These are phyloP conservation scores for Penicillium sp. DNA, from an alignment of 2,329 filamentous ascomycete species.

Conservation along the genomic window DNA sequence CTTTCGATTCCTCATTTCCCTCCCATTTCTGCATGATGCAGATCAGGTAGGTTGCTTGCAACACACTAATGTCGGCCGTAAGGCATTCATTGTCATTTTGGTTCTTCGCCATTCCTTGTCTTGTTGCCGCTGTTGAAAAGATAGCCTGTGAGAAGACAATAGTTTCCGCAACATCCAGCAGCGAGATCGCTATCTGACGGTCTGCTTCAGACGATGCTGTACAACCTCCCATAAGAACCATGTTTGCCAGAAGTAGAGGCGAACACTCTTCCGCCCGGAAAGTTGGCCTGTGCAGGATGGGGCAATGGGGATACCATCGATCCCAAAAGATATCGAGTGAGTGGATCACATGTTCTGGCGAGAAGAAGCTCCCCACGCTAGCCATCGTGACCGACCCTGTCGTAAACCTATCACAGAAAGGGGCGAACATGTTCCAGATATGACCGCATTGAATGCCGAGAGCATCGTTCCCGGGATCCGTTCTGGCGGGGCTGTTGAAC, in stretches of 20 bases:
- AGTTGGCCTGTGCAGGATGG: not conserved
- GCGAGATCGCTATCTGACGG: not conserved
- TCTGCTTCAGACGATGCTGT: not conserved
- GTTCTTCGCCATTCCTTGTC: too few relatives aligned
- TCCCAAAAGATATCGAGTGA: constrained; percentile 1
- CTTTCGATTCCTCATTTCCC: not conserved
- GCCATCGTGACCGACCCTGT: too few relatives aligned
- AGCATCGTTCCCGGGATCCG: too few relatives aligned
- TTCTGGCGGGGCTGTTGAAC: too few relatives aligned
- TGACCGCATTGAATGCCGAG: too few relatives aligned
- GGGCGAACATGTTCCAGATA: too few relatives aligned
- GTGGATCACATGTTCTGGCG: not conserved
- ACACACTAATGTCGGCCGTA: too few relatives aligned
- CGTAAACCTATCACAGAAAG: too few relatives aligned
- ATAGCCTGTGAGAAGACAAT: not conserved
- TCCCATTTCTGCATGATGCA: constrained; percentile 8
- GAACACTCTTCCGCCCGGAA: not conserved
- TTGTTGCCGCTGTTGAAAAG: not conserved
- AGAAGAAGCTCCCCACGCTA: too few relatives aligned
- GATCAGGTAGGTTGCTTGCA: constrained; percentile 2
- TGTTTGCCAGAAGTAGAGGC: not conserved
- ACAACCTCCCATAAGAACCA: not conserved
- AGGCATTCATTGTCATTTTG: too few relatives aligned
- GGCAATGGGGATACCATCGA: constrained; percentile 5
- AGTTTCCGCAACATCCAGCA: not conserved